Conservation (phyloP, 2,329 filamentous ascomycete species). For the Tricladium varicosporioides region DNA sequence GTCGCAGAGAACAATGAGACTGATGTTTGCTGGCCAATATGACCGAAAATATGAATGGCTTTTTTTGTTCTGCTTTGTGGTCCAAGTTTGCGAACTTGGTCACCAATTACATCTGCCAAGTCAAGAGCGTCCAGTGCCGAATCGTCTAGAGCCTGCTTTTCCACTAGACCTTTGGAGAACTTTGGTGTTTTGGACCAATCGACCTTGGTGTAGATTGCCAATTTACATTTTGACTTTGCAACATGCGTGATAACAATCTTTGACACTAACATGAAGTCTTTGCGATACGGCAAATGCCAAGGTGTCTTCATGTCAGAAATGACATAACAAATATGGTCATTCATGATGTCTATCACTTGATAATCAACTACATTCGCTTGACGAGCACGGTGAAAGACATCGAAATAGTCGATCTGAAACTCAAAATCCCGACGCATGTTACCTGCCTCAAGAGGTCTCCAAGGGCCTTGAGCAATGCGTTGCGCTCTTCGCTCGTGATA, state of each 20-base stretch:
- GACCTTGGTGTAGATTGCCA: constrained; percentile 84
- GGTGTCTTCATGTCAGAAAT: constrained; percentile 61
- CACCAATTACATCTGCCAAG: constrained; percentile 71
- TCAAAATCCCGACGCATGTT: constrained; percentile 75
- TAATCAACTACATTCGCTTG: constrained; percentile 70
- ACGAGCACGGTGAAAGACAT: constrained; percentile 61
- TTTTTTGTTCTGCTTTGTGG: constrained; percentile 72
- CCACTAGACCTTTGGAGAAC: constrained; percentile 59
- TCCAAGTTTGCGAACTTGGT: constrained; percentile 74
- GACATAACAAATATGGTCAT: constrained; percentile 70
- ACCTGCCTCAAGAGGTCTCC: constrained; percentile 68
- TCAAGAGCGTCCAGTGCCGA: constrained; percentile 70
- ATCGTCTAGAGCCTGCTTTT: constrained; percentile 73
- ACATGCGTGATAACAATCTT: constrained; percentile 94
- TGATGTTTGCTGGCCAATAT: constrained; percentile 67
- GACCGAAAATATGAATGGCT: constrained; percentile 76
- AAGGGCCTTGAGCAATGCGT: constrained; percentile 82
- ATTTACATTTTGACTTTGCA: constrained; percentile 87
- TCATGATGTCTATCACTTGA: constrained; percentile 81
- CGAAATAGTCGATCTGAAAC: constrained; percentile 69
- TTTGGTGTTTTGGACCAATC: constrained; percentile 73
- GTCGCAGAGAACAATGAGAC: constrained; percentile 56
- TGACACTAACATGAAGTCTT: constrained; percentile 76
- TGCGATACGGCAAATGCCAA: constrained; percentile 73
- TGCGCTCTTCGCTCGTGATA: constrained; percentile 80